Base-by-base conservation (phyloP, 306 rosid species). In the Oemleria cerasiformis region DNA sequence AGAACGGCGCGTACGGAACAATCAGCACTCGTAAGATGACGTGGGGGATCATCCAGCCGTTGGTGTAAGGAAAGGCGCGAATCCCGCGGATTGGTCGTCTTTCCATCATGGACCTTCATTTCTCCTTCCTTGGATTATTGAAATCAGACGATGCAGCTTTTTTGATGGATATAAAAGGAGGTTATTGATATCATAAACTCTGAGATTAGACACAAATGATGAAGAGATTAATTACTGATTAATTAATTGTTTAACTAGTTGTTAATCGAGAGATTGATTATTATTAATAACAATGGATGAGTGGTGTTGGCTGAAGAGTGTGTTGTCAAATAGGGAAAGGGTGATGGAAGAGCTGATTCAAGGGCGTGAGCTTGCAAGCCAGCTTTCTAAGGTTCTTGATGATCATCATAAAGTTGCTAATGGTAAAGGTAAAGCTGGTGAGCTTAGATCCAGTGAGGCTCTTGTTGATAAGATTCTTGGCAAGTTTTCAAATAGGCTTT, bases 401-500 rank as follows among this genome's bases (percentile, higher is more conserved):
- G 44, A 15, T 42, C 23, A 53, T n/a, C 58, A 53, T 9, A 9
- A 30, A 30, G 36, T 53, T 53, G 58, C 3, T 53, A n/a, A 19
- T n/a, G 30, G 25, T 19, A 7, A 25, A 38, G 10, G 14, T 17
- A 8, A 15, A 53, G 7, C 51, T 5, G 43, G 43, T 12, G 78
- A 25, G 15, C 45, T 63, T 30, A 44, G 39, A 19, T 67, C 61
- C 3, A 80, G 82, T 7, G 83, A 85, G 16, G 56, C 71, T 44
- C 82, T 90, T 60, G 51, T 70, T 40, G 42, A 49, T 6, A 67
- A 79, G 43, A 80, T 87, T 36, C 59, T 84, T 69, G 55, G 49
- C 15, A 77, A 90, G 2, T 86, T 90, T 56, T 21, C 78, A 1
- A 86, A 77, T 20, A 73, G 82, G 4, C 85, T 87, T 20, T 63